Evolutionary conservation across 202 grass and related monocot species (phyloP).

Genomic region (Carex sylvatica): DNA sequence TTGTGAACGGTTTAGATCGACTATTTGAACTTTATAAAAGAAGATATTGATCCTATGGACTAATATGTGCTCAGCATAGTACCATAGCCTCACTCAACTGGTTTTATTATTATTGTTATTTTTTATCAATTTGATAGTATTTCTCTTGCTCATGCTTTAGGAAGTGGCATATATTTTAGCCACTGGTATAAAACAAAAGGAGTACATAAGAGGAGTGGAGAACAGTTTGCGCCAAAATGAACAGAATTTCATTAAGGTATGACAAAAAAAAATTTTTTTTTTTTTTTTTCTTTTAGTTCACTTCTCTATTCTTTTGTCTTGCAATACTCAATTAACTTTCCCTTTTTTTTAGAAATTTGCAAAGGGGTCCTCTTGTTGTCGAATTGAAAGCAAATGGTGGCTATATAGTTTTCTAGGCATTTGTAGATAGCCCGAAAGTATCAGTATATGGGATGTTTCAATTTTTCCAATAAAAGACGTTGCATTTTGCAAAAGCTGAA

Average conservation of each 20-base stretch:
- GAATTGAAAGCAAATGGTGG: neutral
- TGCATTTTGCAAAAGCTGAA: neutral
- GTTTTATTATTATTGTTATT: neutral
- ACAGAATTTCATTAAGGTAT: conserved; percentile 21
- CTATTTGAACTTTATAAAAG: too few relatives aligned
- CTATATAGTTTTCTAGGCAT: neutral
- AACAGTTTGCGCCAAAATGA: conserved; percentile 8
- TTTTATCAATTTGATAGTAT: neutral
- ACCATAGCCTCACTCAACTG: neutral
- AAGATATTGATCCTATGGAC: too few relatives aligned
- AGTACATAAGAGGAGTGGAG: conserved; percentile 23
- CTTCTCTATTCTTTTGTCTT: neutral
- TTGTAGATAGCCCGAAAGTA: neutral
- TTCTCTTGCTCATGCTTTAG: conserved; percentile 6
- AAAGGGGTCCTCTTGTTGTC: neutral
- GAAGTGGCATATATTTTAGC: conserved; percentile 30
- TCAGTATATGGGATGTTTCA: neutral
- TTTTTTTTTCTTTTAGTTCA: neutral
- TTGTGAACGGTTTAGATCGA: too few relatives aligned
- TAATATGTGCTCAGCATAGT: too few relatives aligned
- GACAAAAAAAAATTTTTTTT: neutral
- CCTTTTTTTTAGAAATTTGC: neutral
- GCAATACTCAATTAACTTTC: neutral
- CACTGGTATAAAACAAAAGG: conserved; percentile 17
- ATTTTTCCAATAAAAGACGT: neutral